Conservation (phyloP, 176 grass and related monocot species). For the Urochloa ruziziensis region DNA sequence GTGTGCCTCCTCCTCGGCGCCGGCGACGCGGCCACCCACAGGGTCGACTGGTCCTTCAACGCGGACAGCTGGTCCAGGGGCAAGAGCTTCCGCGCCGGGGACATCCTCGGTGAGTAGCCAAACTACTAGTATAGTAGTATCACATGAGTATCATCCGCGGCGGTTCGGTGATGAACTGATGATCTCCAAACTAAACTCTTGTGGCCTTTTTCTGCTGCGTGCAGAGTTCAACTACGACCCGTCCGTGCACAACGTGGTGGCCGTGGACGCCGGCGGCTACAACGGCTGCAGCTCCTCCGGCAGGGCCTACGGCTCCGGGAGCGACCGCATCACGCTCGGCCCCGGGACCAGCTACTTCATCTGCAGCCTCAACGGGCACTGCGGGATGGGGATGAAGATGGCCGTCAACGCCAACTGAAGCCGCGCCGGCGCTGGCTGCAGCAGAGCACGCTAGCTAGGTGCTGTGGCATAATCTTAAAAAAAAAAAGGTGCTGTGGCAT, state of each 20-base stretch:
- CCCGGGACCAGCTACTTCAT: constrained; percentile 73
- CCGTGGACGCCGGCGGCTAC: constrained; percentile 57
- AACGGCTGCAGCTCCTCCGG: constrained; percentile 50
- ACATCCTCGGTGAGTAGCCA: constrained; percentile 56
- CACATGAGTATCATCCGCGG: too few species aligned
- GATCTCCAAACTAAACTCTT: not conserved
- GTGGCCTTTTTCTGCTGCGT: not conserved
- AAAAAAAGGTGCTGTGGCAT: too few species aligned
- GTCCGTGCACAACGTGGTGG: constrained; percentile 67
- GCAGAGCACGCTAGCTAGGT: not conserved
- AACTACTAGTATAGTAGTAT: not conserved
- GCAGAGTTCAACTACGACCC: constrained; percentile 77
- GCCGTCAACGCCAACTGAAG: constrained; percentile 44
- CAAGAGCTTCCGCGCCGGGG: constrained; percentile 56
- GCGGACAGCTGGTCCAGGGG: constrained; percentile 48
- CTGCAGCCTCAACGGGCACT: constrained; percentile 68
- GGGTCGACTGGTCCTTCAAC: constrained; percentile 66
- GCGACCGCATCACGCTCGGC: constrained; percentile 51
- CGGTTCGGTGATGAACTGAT: not conserved
- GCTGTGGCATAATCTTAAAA: not conserved
- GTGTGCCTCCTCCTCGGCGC: constrained; percentile 39
- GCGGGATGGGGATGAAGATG: constrained; percentile 73
- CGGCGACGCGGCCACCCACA: constrained; percentile 45
- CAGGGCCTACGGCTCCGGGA: constrained; percentile 50
- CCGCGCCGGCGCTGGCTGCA: not conserved